A percentile compares a stretch with the other conserved stretches of the same genome.
phyloP scores from a whole-genome alignment of 306 rosid genomes.

The Potentilla sterilis region DNA sequence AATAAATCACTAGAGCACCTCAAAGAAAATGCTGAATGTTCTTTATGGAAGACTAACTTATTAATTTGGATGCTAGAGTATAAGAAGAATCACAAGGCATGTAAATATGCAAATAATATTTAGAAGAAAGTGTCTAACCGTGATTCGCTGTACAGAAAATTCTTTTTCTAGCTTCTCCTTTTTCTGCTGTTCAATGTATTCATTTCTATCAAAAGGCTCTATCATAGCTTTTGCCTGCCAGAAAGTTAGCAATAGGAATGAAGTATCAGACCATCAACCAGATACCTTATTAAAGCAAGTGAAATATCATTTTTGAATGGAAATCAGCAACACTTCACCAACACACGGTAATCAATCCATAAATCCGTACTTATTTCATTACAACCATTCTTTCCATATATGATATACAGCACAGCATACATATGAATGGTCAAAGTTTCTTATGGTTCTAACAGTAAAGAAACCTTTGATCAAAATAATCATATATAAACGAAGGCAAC shows the following conservation, averaged over 20 bases:
- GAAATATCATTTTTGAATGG: not conserved
- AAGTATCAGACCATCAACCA: not conserved
- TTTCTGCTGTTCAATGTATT: constrained; percentile 60
- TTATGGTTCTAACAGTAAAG: not conserved
- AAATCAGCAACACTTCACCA: not conserved
- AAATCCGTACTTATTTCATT: not conserved
- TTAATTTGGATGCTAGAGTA: not conserved
- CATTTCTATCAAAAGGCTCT: constrained; percentile 62
- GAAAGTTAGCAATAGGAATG: constrained; percentile 8
- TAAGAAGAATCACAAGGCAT: not conserved
- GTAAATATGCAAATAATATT: not conserved
- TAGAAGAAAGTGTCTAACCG: constrained; percentile 41
- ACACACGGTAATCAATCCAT: not conserved
- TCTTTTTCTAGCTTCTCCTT: constrained; percentile 72
- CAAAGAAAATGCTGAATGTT: not conserved
- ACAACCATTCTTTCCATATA: not conserved
- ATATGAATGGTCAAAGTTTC: not conserved
- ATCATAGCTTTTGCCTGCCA: constrained; percentile 77
- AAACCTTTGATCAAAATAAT: not conserved
- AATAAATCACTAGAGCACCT: not conserved
- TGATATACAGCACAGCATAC: constrained; percentile 10
- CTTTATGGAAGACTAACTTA: not conserved
- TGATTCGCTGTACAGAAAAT: constrained; percentile 63
- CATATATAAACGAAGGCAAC: constrained; percentile 18
- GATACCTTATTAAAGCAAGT: not conserved